A percentile compares a stretch with the other conserved stretches of the same genome.
phyloP scores from a whole-genome alignment of 768 basidiomycete genomes.

The Pulveroboletus sp. region DNA sequence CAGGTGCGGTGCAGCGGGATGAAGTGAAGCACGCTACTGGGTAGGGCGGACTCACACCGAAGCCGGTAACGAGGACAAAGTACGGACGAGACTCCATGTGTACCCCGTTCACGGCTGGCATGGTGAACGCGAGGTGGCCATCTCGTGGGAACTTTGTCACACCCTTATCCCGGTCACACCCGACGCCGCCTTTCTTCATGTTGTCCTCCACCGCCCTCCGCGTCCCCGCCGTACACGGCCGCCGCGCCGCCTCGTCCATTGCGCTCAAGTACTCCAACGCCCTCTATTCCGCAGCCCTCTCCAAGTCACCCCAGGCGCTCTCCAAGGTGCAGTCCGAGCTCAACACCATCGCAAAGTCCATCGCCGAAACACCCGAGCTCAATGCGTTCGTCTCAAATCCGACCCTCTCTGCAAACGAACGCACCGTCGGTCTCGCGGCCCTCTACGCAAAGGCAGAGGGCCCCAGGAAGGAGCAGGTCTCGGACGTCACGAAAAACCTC shows the following conservation, averaged over 20 bases:
- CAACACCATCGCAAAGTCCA: conserved; percentile 60
- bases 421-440: conserved; percentile 59
- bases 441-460: conserved; percentile 70
- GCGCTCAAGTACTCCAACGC: conserved; percentile 85
- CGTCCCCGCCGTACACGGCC: conserved; percentile 40
- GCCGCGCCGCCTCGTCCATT: conserved; percentile 73
- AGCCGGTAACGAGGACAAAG: conserved; percentile 49
- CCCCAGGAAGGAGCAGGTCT: conserved; percentile 71
- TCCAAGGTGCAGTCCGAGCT: conserved; percentile 87
- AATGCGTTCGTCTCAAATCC: conserved; percentile 83
- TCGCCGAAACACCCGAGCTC: conserved; percentile 65
- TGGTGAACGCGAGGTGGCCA: conserved; percentile 3
- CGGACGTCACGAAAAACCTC: conserved; percentile 90
- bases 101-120: conserved; percentile 31
- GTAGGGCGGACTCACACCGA: conserved; percentile 45
- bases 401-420: conserved; percentile 81
- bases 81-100: conserved; percentile 35
- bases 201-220: conserved; percentile 56
- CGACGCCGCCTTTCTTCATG: conserved; percentile 35
- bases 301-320: conserved; percentile 80
- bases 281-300: conserved; percentile 75
- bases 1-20: conserved; percentile 15
- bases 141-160: conserved; percentile 7
- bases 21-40: conserved; percentile 22
- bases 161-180: conserved; percentile 2